phyloP scores from a whole-genome alignment of 768 basidiomycete genomes.

The Kwoniella bestiolae region DNA sequence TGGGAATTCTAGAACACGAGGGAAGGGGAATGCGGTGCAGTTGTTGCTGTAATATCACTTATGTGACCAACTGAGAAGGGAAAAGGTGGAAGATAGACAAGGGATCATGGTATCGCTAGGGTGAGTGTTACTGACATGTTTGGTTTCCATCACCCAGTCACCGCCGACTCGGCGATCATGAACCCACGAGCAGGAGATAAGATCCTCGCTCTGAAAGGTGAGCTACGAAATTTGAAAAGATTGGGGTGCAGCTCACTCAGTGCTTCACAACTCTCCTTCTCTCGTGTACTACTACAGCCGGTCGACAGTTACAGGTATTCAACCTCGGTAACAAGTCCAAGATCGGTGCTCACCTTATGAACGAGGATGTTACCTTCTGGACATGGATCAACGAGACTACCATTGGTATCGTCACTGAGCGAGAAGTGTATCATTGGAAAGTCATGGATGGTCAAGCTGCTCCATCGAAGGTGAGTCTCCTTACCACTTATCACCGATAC shows the following conservation, averaged over 20 bases:
- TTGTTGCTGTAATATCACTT: too few species aligned
- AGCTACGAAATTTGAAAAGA: constrained; percentile 33
- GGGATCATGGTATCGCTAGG: background rate
- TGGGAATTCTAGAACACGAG: too few species aligned
- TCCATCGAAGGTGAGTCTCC: constrained; percentile 51
- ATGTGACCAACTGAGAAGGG: too few species aligned
- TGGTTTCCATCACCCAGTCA: constrained; percentile 62
- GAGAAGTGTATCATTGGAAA: constrained; percentile 90
- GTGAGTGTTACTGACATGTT: background rate
- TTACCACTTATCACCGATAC: constrained; percentile 2
- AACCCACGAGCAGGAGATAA: constrained; percentile 79
- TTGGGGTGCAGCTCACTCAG: background rate
- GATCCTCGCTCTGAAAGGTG: constrained; percentile 93
- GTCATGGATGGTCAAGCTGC: constrained; percentile 55
- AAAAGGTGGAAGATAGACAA: background rate
- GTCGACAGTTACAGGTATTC: constrained; percentile 93
- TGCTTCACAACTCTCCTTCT: too few species aligned
- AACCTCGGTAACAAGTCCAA: constrained; percentile 98
- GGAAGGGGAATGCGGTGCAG: background rate
- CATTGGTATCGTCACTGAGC: constrained; percentile 93
- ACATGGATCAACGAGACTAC: constrained; percentile 93
- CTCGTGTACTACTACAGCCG: constrained; percentile 63
- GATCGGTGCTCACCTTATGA: constrained; percentile 91
- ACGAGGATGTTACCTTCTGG: constrained; percentile 96
- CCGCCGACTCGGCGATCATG: constrained; percentile 99